Conservation (phyloP, 257 asterid genomes). For the Primulina eburnea region DNA sequence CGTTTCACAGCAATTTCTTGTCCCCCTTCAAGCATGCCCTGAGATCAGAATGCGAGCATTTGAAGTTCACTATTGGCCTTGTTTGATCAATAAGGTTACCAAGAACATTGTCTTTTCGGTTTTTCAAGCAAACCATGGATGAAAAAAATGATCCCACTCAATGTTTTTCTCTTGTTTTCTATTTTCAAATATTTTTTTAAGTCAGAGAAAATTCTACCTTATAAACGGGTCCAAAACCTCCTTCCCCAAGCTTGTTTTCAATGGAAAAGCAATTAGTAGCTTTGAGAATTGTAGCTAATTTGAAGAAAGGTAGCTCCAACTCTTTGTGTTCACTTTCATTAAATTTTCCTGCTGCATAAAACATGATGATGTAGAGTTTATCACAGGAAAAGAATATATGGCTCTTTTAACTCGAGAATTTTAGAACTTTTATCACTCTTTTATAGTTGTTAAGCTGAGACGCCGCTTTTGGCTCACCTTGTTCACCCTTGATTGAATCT, state of each 20-base stretch:
- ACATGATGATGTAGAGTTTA: background rate
- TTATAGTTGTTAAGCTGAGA: background rate
- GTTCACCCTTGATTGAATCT: background rate
- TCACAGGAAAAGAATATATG: background rate
- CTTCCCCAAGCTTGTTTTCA: slow-evolving; percentile 25
- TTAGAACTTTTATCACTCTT: background rate
- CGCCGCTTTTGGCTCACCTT: background rate
- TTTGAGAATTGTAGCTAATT: slow-evolving; percentile 15
- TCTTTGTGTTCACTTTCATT: slow-evolving; percentile 14
- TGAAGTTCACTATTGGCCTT: background rate
- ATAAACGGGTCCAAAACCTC: slow-evolving; percentile 34
- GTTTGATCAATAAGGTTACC: background rate
- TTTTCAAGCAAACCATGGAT: background rate
- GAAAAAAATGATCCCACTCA: background rate
- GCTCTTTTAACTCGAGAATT: slow-evolving; percentile 11
- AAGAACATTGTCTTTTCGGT: too few relatives aligned
- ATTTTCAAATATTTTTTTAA: background rate
- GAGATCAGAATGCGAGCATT: background rate
- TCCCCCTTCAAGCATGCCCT: slow-evolving; percentile 26
- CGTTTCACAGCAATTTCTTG: slow-evolving; percentile 31
- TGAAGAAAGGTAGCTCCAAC: slow-evolving; percentile 21
- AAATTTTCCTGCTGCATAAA: slow-evolving; percentile 2
- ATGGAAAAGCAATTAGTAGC: slow-evolving; percentile 26
- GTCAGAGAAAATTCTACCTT: slow-evolving; percentile 14
- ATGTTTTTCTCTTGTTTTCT: background rate